Percentiles rank a stretch among this genome's conserved stretches.
Conservation (phyloP, 805 yeast genomes). For the Groenewaldozyma tartarivorans region DNA sequence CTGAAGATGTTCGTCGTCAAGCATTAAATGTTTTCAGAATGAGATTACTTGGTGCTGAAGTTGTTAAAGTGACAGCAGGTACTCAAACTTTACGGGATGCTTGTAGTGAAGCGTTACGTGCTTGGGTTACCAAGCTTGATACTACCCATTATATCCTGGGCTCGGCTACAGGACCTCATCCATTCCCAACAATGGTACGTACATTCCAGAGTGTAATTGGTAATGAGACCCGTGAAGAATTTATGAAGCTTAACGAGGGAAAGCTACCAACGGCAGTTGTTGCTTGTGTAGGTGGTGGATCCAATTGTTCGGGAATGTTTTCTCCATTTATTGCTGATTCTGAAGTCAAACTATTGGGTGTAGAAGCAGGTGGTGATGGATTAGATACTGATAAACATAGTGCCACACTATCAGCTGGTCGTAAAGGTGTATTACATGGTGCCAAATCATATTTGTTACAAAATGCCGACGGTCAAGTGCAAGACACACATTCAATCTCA, state of each 20-base stretch:
- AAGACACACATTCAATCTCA: slow-evolving; percentile 94
- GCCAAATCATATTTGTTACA: slow-evolving; percentile 91
- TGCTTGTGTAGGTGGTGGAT: slow-evolving; percentile 99
- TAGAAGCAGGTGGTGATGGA: slow-evolving; percentile 99
- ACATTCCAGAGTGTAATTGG: slow-evolving; percentile 98
- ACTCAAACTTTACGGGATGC: slow-evolving; percentile 96
- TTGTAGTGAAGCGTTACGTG: slow-evolving; percentile 91
- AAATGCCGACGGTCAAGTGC: slow-evolving; percentile 88
- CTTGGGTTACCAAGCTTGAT: slow-evolving; percentile 82
- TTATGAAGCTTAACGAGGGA: slow-evolving; percentile 66
- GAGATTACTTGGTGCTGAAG: slow-evolving; percentile 93
- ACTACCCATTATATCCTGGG: slow-evolving; percentile 94
- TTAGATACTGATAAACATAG: slow-evolving; percentile 80
- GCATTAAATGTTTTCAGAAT: slow-evolving; percentile 96
- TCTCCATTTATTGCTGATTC: slow-evolving; percentile 82
- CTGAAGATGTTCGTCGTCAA: slow-evolving; percentile 97
- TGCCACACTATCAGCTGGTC: slow-evolving; percentile 91
- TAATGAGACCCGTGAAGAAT: slow-evolving; percentile 85
- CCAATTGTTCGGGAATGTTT: slow-evolving; percentile 93
- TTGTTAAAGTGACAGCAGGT: slow-evolving; percentile 88
- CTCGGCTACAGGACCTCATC: slow-evolving; percentile 98
- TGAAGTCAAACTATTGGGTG: slow-evolving; percentile 76
- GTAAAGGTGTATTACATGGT: slow-evolving; percentile 97
- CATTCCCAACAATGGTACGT: slow-evolving; percentile 95
- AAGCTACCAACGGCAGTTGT: slow-evolving; percentile 87